Evolutionary conservation across 805 yeast genomes (phyloP).

Genomic region (Hanseniaspora valbyensis): DNA sequence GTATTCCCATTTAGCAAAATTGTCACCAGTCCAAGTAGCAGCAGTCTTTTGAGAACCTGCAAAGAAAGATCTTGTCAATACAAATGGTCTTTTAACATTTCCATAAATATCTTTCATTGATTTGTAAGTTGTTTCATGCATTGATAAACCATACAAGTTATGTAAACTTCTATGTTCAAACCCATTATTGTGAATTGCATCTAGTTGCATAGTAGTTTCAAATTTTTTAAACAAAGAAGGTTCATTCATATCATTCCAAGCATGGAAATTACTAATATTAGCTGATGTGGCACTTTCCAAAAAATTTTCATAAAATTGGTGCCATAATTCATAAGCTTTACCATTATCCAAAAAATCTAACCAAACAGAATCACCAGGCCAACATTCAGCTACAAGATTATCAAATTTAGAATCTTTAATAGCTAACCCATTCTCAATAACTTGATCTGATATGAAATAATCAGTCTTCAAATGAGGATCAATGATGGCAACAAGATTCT

Average conservation of each 20-base stretch:
- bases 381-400: conserved; percentile 74
- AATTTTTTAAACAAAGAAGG: conserved; percentile 94
- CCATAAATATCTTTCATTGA: conserved; percentile 46
- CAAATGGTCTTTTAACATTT: conserved; percentile 60
- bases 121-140: conserved; percentile 67
- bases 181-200: conserved; percentile 61
- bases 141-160: conserved; percentile 69
- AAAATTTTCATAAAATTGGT: conserved; percentile 38
- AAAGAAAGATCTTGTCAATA: conserved; percentile 74
- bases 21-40: conserved; percentile 98
- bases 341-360: conserved; percentile 69
- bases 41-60: conserved; percentile 87
- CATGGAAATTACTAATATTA: conserved; percentile 51
- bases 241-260: conserved; percentile 99
- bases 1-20: conserved; percentile 86
- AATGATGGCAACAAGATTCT: conserved; percentile 72
- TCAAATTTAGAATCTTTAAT: conserved; percentile 39
- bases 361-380: conserved; percentile 98
- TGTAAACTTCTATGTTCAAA: conserved; percentile 90
- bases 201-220: conserved; percentile 82
- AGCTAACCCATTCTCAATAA: conserved; percentile 36
- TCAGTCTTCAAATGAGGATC: conserved; percentile 83
- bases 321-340: conserved; percentile 51
- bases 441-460: conserved; percentile 50
- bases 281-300: conserved; percentile 34